Base-by-base conservation (phyloP, 2,329 filamentous ascomycete species). In the Pseudocercospora eumusae region DNA sequence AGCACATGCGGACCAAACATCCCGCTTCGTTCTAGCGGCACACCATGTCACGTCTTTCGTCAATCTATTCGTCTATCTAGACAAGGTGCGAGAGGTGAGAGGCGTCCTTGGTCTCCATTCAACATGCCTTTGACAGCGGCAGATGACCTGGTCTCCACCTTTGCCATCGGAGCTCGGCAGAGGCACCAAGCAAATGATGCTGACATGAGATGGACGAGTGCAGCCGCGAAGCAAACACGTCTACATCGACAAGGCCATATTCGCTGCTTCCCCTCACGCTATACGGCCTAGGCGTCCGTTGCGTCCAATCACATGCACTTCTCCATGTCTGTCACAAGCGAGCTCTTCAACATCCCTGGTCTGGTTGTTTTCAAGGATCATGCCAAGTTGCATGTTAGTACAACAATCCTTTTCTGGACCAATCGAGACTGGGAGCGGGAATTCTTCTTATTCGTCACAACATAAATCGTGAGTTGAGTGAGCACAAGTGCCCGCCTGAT, bases 41-140 rank as follows among this genome's bases (percentile, higher is more conserved):
- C n/a, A n/a, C n/a, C n/a, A n/a, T n/a, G n/a, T n/a, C n/a, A n/a
- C 47, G 13, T 28, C 44, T 10, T 52, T 52, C 47, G 47, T 52
- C 25, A 52, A 52, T 52, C 47, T 52, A 52, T 52, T 52, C 47
- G 47, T 52, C 47, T 52, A 52, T 52, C 47, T 28, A 52, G 47
- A 31, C 47, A 52, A 27, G 47, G 47, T 52, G 31, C n/a, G 25
- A 52, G 11, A 8, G 21, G 18, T 28, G 18, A 52, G 47, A 52
- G 47, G 47, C 47, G 11, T 52, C 47, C 47, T 52, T 52, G 11
- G 47, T 40, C 36, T 18, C 36, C 36, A 40, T 40, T 3, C 36
- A 18, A 40, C 15, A n/a, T n/a, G 36, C 36, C 36, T 18, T 28
- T 10, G 15, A 28, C 15, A 28, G 25, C 25, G 47, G 47, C 47